These are phyloP conservation scores for Chaetomium olivaceum DNA, from an alignment of 2,329 filamentous ascomycete genomes.

Conservation along the genomic window DNA sequence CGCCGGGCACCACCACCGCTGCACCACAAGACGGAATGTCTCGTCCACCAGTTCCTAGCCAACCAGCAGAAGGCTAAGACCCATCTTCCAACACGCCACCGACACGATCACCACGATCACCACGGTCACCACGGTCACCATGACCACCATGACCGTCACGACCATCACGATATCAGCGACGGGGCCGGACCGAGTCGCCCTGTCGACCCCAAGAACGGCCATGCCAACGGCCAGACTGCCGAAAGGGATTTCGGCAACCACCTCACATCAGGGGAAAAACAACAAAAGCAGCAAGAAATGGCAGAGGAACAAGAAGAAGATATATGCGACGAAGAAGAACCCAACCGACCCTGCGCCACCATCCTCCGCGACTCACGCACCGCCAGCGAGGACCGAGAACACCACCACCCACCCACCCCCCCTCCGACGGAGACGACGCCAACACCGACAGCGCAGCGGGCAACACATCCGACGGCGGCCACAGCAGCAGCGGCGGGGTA, in stretches of 20 bases:
- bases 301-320: neutral
- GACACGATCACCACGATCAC: conserved; percentile 28
- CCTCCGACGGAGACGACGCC: neutral
- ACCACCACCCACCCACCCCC: neutral
- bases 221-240: neutral
- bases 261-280: neutral
- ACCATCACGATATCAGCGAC: conserved; percentile 23
- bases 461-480: neutral
- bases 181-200: conserved; percentile 20
- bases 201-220: conserved; percentile 20
- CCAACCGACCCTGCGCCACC: neutral
- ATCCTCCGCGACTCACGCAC: conserved; percentile 1
- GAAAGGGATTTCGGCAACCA: neutral
- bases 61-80: conserved; percentile 45
- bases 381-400: neutral
- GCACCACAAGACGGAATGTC: conserved; percentile 51
- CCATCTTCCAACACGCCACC: conserved; percentile 3
- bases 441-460: neutral
- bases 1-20: conserved; percentile 27
- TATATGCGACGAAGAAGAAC: neutral
- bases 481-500: conserved; percentile 38
- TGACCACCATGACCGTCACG: neutral
- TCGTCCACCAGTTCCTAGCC: conserved; percentile 66
- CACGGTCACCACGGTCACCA: conserved; percentile 23
- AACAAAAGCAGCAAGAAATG: neutral